Evolutionary conservation across 495 filamentous ascomycete species (phyloP), one percentile per base, ranked within the genome.

Genomic region (Talaromyces adpressus): DNA sequence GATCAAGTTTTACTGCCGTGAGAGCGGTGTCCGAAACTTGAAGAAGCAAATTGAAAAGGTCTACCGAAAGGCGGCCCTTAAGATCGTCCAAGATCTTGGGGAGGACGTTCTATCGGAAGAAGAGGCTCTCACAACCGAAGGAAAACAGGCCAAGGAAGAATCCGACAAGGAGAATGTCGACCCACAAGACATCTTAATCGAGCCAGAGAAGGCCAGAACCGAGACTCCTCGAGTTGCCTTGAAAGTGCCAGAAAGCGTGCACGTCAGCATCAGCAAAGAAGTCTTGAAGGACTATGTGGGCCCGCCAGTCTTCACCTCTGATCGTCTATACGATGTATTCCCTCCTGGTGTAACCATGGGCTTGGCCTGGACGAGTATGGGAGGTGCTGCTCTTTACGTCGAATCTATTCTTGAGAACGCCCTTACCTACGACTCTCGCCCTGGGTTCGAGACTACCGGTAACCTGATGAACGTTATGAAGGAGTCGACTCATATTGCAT

Each of bases 11-110:
- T 99, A 99, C 78, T 97, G 93, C 77, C 88, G 95, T 16, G 95
- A 99, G 73, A 93, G 90, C 56, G 95, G 95, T 66, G 95, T 99
- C 25, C 90, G 95, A 52, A 98, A 98, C 73, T 77, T 99, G 68
- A 99, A 99, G 82, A 98, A 99, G 80, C 93, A 98, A 71, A 99
- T 99, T 66, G 95, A 99, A 71, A 98, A 98, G 79, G 91, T 99
- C 5, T 99, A 96, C 75, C 89, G 95, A 49, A 99, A 99, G 77
- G 89, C 92, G 18, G 95, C 95, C 11, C 82, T 98, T 66, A 97
- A 97, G 76, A 98, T 99, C 68, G 91, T 99, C 29, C 90, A 92
- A 71, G 94, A 98, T 66, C 78, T 98, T 4, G 94, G 94, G 57
- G 94, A 98, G 74, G 88, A 91, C 30, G 90, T 80, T 11, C 77